These are phyloP conservation scores for Teratosphaeria gauchensis DNA, from an alignment of 2,329 filamentous ascomycete genomes.

Conservation along the genomic window DNA sequence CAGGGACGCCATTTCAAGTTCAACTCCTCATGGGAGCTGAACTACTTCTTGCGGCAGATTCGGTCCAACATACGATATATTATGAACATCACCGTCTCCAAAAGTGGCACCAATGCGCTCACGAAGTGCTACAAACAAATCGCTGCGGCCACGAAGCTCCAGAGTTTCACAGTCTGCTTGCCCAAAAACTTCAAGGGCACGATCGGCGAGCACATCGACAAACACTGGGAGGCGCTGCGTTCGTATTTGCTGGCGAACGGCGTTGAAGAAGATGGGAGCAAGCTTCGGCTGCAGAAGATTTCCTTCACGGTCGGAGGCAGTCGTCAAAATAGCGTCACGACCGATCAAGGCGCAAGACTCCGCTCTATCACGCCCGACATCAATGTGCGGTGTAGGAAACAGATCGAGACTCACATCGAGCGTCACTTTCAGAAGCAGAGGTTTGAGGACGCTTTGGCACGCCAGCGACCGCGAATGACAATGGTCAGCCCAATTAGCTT, in stretches of 20 bases:
- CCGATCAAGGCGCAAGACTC: background rate
- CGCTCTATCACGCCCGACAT: background rate
- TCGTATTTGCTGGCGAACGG: background rate
- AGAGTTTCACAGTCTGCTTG: background rate
- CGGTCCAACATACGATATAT: background rate
- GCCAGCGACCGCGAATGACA: too few species aligned
- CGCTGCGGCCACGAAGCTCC: background rate
- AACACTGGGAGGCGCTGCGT: background rate
- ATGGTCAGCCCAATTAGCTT: background rate
- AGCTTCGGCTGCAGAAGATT: background rate
- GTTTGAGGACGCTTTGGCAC: background rate
- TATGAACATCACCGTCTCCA: background rate
- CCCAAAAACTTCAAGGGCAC: background rate
- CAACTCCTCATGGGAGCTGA: background rate
- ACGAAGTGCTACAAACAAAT: background rate
- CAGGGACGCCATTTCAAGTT: background rate
- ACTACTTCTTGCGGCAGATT: background rate
- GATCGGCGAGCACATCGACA: background rate
- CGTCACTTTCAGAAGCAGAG: background rate
- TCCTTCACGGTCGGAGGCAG: background rate
- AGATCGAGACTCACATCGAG: background rate
- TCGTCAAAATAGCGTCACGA: background rate
- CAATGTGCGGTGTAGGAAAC: background rate
- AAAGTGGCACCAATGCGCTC: background rate
- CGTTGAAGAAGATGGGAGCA: background rate